phyloP scores from a whole-genome alignment of 2,329 filamentous ascomycete genomes.

The Alternaria solani region DNA sequence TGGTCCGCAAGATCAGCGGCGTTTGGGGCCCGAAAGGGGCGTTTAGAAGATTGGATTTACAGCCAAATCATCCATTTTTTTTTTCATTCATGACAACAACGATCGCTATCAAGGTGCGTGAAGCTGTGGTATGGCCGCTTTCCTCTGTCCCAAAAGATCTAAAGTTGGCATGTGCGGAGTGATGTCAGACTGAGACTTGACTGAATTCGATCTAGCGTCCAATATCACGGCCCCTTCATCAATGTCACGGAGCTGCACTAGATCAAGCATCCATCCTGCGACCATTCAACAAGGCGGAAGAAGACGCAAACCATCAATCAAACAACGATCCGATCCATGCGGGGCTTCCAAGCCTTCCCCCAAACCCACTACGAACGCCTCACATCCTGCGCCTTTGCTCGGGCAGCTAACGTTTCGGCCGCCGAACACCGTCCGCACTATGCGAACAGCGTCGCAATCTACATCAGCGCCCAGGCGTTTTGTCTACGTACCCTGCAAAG shows the following conservation, averaged over 20 bases:
- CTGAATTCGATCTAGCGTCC: not conserved
- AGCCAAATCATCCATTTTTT: not conserved
- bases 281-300: not conserved
- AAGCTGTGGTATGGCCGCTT: not conserved
- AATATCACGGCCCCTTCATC: not conserved
- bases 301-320: not conserved
- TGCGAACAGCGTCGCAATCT: not conserved
- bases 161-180: not conserved
- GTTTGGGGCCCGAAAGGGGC: not conserved
- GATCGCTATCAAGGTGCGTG: not conserved
- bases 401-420: conserved; percentile 1
- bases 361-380: not conserved
- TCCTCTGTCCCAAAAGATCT: not conserved
- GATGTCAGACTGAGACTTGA: not conserved
- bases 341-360: not conserved
- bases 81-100: not conserved
- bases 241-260: not conserved
- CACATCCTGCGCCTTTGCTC: not conserved
- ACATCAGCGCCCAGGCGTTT: not conserved
- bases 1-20: not conserved
- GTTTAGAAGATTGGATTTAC: not conserved
- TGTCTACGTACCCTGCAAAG: not conserved
- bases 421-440: not conserved
- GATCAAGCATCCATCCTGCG: not conserved
- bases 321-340: not conserved